Evolutionary conservation across 495 filamentous ascomycete species (phyloP).

Genomic region (Immersiella caudata): DNA sequence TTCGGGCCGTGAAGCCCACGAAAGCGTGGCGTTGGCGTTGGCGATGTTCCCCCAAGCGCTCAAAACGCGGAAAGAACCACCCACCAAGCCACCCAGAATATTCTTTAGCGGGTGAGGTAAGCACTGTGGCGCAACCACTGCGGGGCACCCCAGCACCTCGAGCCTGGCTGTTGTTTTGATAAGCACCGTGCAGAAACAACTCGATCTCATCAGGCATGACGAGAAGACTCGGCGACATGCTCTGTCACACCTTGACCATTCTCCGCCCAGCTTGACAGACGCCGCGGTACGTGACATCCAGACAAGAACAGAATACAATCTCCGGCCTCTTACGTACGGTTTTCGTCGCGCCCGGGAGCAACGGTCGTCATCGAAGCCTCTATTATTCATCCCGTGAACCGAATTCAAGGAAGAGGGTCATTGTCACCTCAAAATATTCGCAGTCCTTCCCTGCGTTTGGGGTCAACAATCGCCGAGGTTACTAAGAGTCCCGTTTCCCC

Average conservation of each 20-base stretch:
- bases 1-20: slow-evolving; percentile 16
- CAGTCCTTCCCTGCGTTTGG: background rate
- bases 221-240: background rate
- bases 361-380: background rate
- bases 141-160: background rate
- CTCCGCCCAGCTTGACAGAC: background rate
- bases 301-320: background rate
- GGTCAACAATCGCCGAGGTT: slow-evolving; percentile 8
- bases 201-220: background rate
- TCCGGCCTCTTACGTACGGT: background rate
- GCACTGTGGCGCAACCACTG: background rate
- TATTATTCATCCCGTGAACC: background rate
- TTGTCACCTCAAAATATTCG: background rate
- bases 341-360: background rate
- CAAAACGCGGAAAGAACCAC: too few species aligned
- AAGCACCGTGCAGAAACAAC: background rate
- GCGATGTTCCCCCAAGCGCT: background rate
- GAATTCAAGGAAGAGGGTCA: background rate
- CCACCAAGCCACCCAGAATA: slow-evolving; percentile 1
- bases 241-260: background rate
- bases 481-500: slow-evolving; percentile 5
- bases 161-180: background rate
- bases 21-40: background rate
- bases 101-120: background rate
- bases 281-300: background rate